A percentile compares a stretch with the other conserved stretches of the same genome.
phyloP scores from a whole-genome alignment of 169 alveolate genomes.

The Plasmodium knowlesi region DNA sequence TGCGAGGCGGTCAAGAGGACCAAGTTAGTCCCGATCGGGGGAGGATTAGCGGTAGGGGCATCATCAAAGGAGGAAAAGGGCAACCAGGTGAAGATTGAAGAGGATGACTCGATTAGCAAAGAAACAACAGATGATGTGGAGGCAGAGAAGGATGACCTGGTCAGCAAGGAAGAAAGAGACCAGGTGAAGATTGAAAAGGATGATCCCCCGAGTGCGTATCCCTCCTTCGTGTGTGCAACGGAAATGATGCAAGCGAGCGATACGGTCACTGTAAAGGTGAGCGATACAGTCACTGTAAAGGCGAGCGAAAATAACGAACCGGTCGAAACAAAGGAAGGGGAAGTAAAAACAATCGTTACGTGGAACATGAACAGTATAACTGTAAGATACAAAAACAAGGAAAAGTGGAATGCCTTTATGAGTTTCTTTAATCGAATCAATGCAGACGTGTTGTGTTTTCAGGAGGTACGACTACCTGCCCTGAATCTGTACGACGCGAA shows the following conservation, averaged over 20 bases:
- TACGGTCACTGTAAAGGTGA: not conserved
- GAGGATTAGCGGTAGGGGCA: not conserved
- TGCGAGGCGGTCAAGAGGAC: constrained; percentile 9
- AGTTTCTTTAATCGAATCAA: constrained; percentile 22
- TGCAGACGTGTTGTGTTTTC: constrained; percentile 67
- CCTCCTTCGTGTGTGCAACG: not conserved
- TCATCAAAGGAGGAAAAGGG: not conserved
- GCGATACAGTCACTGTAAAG: not conserved
- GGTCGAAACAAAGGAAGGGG: not conserved
- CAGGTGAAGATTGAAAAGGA: not conserved
- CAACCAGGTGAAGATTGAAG: not conserved
- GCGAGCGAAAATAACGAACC: not conserved
- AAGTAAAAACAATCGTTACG: constrained; percentile 30
- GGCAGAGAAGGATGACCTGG: not conserved
- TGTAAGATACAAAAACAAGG: constrained; percentile 45
- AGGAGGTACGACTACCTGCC: constrained; percentile 70
- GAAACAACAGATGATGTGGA: not conserved
- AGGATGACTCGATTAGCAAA: not conserved
- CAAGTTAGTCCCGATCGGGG: not conserved
- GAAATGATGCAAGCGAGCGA: not conserved
- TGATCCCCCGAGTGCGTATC: not conserved
- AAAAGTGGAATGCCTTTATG: constrained; percentile 51
- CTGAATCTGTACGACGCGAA: not conserved
- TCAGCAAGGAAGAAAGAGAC: not conserved
- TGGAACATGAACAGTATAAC: constrained; percentile 74